phyloP scores from a whole-genome alignment of 2,329 filamentous ascomycete genomes.

The Akanthomyces muscarius region DNA sequence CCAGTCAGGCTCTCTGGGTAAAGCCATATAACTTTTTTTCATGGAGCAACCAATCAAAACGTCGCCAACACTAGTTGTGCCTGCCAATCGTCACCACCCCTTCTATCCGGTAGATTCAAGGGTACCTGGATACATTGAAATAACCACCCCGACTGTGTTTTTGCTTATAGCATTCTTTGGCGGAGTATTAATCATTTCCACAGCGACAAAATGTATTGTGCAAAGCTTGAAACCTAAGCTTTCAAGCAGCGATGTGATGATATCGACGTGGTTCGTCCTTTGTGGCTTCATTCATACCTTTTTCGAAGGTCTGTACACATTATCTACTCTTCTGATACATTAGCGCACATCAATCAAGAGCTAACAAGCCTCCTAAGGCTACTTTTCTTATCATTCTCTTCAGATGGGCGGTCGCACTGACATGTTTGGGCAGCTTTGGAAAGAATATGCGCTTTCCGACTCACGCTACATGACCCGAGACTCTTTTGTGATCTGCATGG shows the following conservation, averaged over 20 bases:
- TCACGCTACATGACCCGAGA: slow-evolving; percentile 44
- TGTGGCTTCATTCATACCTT: slow-evolving; percentile 45
- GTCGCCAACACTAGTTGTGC: neutral
- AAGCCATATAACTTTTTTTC: too few relatives aligned
- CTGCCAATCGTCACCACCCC: neutral
- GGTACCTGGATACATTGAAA: neutral
- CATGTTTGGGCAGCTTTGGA: slow-evolving; percentile 45
- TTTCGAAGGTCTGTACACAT: slow-evolving; percentile 26
- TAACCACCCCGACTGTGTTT: neutral
- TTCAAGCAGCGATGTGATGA: slow-evolving; percentile 49
- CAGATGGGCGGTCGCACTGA: slow-evolving; percentile 30
- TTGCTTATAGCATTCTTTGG: neutral
- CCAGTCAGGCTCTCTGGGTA: too few relatives aligned
- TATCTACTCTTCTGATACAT: neutral
- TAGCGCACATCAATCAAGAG: neutral
- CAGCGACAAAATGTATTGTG: slow-evolving; percentile 35
- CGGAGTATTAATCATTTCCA: neutral
- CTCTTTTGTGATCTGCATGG: slow-evolving; percentile 43
- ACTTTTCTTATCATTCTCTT: slow-evolving; percentile 37
- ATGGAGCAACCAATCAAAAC: neutral
- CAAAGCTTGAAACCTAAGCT: slow-evolving; percentile 51
- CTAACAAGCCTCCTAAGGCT: slow-evolving; percentile 28
- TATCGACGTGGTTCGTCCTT: slow-evolving; percentile 67
- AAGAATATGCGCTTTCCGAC: slow-evolving; percentile 46
- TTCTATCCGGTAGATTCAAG: neutral